Base-by-base conservation (phyloP, 176 grass and related monocot species). In the Secale cereale region DNA sequence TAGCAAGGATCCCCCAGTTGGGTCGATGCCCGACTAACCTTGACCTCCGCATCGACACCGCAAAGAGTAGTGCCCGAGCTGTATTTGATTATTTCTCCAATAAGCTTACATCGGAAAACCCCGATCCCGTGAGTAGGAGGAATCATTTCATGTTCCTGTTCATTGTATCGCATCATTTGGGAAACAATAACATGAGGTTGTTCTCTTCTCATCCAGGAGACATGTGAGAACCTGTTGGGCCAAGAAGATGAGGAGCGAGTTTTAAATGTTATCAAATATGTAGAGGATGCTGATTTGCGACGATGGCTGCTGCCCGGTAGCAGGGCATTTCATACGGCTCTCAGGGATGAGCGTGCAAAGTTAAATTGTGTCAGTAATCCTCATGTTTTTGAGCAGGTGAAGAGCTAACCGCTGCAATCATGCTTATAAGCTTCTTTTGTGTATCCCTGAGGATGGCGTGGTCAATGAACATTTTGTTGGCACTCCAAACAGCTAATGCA, bases 321-420 rank as follows among this genome's bases (percentile, higher is more conserved):
- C 57, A 92, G 94, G 64, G 87, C 87, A 78, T 96, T 99, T 78
- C 91, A 89, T 57, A 87, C 83, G 59, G 90, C 90, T 60, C 90
- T 98, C 37, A 94, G 78, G 62, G 91, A 91, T 70, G 81, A 87
- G 36, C 87, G 81, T 40, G 88, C 88, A 84, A 94, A 96, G 72
- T 73, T 98, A 56, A 98, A 98, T 85, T 94, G 88, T 59, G 78
- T 96, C 59, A 90, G 86, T 64, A 94, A 98, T 87, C 91, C 93
- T 86, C 84, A 86, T 91, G 77, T 95, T 56, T 95, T 98, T 84
- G 60, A 89, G 41, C 97, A 98, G 97, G 97, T 95, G 78, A 63
- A 40, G 68, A 41, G 70, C 74, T 63, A 73, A 30, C 30, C 11
- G 13, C 46, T 41, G 20, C 9, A 26, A 16, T 35, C 56, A 29